phyloP scores from a whole-genome alignment of 2,329 filamentous ascomycete genomes.

The Verticillium isaacii region DNA sequence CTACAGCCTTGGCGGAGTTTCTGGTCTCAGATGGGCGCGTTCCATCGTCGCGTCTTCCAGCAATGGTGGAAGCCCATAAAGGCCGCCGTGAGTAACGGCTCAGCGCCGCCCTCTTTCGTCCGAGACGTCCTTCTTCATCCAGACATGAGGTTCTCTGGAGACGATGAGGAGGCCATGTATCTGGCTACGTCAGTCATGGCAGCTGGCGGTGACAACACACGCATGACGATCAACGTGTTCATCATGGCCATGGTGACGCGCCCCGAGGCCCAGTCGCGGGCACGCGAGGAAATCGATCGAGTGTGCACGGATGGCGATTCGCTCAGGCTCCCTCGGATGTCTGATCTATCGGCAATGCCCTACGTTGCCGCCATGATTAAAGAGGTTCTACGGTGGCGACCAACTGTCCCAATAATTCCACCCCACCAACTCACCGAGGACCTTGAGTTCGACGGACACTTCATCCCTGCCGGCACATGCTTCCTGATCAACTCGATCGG shows the following conservation, averaged over 20 bases:
- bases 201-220: slow-evolving; percentile 23
- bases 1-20: slow-evolving; percentile 26
- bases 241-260: slow-evolving; percentile 17
- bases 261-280: slow-evolving; percentile 16
- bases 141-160: slow-evolving; percentile 19
- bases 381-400: slow-evolving; percentile 24
- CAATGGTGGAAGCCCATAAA: slow-evolving; percentile 27
- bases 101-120: slow-evolving; percentile 27
- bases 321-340: slow-evolving; percentile 17
- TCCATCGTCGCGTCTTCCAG: slow-evolving; percentile 25
- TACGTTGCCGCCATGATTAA: slow-evolving; percentile 26
- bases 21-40: slow-evolving; percentile 26
- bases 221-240: slow-evolving; percentile 16
- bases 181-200: slow-evolving; percentile 31
- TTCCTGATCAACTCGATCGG: slow-evolving; percentile 24
- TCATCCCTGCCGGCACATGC: slow-evolving; percentile 4
- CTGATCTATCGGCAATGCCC: slow-evolving; percentile 20
- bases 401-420: slow-evolving; percentile 28
- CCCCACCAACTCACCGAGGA: slow-evolving; percentile 28
- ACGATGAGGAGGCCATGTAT: slow-evolving; percentile 33
- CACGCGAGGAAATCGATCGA: slow-evolving; percentile 19
- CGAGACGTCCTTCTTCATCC: slow-evolving; percentile 24
- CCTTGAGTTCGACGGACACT: slow-evolving; percentile 4
- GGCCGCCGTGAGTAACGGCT: slow-evolving; percentile 16
- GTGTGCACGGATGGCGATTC: slow-evolving; percentile 21